Evolutionary conservation across 352 stramenopile species (phyloP).

Genomic region (Phytophthora hibernalis): DNA sequence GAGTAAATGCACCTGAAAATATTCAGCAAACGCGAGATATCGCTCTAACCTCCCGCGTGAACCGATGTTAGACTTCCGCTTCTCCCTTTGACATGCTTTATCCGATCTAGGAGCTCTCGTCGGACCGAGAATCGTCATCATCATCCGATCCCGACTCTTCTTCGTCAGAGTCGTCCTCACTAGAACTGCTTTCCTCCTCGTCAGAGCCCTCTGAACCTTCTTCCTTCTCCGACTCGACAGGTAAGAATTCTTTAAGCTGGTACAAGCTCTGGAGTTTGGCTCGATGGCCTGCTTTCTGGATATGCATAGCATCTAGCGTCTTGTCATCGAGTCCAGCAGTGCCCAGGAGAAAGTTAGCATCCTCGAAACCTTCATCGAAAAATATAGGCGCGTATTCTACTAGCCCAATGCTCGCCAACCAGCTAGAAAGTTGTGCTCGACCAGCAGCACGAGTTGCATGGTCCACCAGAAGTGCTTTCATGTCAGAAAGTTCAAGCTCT

Average conservation of each 20-base stretch:
- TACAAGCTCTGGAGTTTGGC: slow-evolving; percentile 75
- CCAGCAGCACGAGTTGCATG: slow-evolving; percentile 38
- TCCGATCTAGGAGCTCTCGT: slow-evolving; percentile 23
- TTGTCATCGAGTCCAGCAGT: slow-evolving; percentile 52
- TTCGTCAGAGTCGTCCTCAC: slow-evolving; percentile 29
- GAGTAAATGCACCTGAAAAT: neutral
- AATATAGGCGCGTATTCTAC: slow-evolving; percentile 64
- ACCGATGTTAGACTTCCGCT: slow-evolving; percentile 21
- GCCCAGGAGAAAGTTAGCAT: slow-evolving; percentile 63
- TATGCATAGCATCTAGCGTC: slow-evolving; percentile 63
- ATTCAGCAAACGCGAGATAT: slow-evolving; percentile 12
- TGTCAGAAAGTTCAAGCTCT: slow-evolving; percentile 41
- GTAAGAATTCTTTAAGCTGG: slow-evolving; percentile 64
- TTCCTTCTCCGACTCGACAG: slow-evolving; percentile 34
- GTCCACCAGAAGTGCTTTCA: slow-evolving; percentile 47
- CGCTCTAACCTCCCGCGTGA: slow-evolving; percentile 16
- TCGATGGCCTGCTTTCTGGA: slow-evolving; percentile 74
- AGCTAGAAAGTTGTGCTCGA: slow-evolving; percentile 55
- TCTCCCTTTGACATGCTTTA: neutral
- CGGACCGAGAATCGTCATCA: slow-evolving; percentile 35
- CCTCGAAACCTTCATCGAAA: slow-evolving; percentile 68
- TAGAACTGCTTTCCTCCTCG: slow-evolving; percentile 30
- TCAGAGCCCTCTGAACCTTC: slow-evolving; percentile 28
- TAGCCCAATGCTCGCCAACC: slow-evolving; percentile 77
- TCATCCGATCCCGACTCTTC: slow-evolving; percentile 27